Conservation (phyloP, 73 alveolate genomes). For the Paramecium sonneborni region DNA sequence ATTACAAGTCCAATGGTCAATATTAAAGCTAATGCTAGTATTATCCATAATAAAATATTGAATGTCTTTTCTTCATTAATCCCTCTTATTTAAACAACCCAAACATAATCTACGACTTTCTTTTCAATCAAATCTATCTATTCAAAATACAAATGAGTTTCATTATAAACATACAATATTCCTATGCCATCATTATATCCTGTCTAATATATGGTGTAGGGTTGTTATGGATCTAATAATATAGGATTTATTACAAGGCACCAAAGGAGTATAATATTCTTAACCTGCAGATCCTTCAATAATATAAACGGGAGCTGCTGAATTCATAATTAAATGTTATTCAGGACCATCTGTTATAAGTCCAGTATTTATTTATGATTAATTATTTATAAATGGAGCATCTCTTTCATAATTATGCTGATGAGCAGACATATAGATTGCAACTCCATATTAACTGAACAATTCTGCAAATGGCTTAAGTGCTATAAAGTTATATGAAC, state of each 20-base stretch:
- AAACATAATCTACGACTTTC: conserved; percentile 14
- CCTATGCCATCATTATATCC: conserved; percentile 31
- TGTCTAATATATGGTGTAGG: conserved; percentile 18
- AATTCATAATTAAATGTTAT: conserved; percentile 37
- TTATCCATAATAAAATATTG: not conserved
- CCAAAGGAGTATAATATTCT: not conserved
- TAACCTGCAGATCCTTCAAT: conserved; percentile 57
- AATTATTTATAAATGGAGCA: conserved; percentile 35
- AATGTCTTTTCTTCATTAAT: not conserved
- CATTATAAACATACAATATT: not conserved
- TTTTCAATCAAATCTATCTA: not conserved
- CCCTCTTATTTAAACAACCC: conserved; percentile 19
- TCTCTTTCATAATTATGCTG: conserved; percentile 51
- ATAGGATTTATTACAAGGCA: not conserved
- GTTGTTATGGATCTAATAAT: not conserved
- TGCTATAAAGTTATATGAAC: not conserved
- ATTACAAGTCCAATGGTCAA: not conserved
- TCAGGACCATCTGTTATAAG: conserved; percentile 39
- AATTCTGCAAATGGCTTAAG: conserved; percentile 17
- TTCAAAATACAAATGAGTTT: conserved; percentile 37
- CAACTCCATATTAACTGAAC: conserved; percentile 24
- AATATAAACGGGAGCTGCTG: conserved; percentile 41
- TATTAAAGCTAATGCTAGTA: not conserved
- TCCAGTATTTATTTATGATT: not conserved
- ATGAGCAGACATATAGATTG: conserved; percentile 36